A percentile compares a stretch with the other conserved stretches of the same genome.
Evolutionary conservation across 2,329 filamentous ascomycete species (phyloP).

Genomic region (Xylaria sp.): DNA sequence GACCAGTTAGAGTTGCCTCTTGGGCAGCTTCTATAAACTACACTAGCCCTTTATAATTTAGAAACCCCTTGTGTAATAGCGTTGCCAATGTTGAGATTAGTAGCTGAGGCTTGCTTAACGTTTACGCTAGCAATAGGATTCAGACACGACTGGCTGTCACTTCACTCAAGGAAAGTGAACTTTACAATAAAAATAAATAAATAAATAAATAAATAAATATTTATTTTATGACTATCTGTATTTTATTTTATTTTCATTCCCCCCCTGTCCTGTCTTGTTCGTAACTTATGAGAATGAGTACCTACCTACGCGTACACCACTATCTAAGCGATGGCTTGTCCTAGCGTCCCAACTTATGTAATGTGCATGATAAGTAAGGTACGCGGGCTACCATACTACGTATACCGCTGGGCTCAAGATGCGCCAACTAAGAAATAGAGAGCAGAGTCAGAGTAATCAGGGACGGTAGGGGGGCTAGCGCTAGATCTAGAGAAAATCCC

Average conservation of each 20-base stretch:
- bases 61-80: background rate
- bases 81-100: background rate
- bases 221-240: slow-evolving; percentile 3
- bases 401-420: slow-evolving; percentile 1
- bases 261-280: background rate
- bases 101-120: background rate
- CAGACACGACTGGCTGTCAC: background rate
- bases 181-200: background rate
- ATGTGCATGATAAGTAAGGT: background rate
- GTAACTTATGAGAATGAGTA: background rate
- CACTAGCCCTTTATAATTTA: background rate
- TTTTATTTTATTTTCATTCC: background rate
- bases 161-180: background rate
- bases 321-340: slow-evolving; percentile 24
- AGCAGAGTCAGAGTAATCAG: slow-evolving; percentile 24
- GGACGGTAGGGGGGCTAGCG: background rate
- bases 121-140: background rate
- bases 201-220: slow-evolving; percentile 15
- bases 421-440: slow-evolving; percentile 1
- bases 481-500: slow-evolving; percentile 25
- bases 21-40: too few relatives aligned
- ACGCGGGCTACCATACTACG: background rate
- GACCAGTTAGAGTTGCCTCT: background rate
- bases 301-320: background rate
- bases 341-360: slow-evolving; percentile 18